Evolutionary conservation across 2,329 filamentous ascomycete species (phyloP).

Genomic region (Mycogone perniciosa): DNA sequence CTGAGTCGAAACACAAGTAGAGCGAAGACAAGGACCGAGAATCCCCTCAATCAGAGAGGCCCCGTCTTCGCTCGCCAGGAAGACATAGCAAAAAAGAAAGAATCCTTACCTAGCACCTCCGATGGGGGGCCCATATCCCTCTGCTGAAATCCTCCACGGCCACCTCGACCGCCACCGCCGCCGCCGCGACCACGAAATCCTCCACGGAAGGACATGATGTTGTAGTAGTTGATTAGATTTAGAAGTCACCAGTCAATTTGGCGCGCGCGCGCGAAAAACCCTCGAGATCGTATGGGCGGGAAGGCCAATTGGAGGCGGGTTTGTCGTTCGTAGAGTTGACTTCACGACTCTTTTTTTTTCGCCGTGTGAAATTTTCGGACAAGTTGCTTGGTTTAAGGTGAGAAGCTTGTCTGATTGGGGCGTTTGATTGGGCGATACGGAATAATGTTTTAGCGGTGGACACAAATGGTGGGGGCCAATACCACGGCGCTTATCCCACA

Average conservation of each 20-base stretch:
- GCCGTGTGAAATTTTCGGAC: conserved; percentile 11
- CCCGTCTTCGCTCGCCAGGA: neutral
- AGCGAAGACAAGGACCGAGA: neutral
- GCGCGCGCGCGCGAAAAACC: neutral
- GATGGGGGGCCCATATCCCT: conserved; percentile 35
- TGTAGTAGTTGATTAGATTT: neutral
- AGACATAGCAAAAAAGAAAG: neutral
- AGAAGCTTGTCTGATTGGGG: conserved; percentile 4
- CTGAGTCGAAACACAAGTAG: neutral
- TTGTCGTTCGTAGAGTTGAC: neutral
- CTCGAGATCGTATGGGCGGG: neutral
- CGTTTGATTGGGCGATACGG: conserved; percentile 15
- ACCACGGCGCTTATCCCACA: neutral
- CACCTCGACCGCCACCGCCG: conserved; percentile 30
- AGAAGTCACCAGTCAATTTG: neutral
- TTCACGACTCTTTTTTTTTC: conserved; percentile 7
- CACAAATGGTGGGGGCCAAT: neutral
- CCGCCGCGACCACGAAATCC: conserved; percentile 21
- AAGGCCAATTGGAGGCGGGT: conserved; percentile 2
- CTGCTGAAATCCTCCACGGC: conserved; percentile 34
- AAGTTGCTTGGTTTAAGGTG: neutral
- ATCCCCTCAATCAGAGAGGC: neutral
- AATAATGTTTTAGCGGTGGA: conserved; percentile 11
- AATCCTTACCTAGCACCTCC: conserved; percentile 29
- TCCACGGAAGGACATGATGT: conserved; percentile 30